Base-by-base conservation (phyloP, 2,329 filamentous ascomycete genomes). In the Colletotrichum sojae region DNA sequence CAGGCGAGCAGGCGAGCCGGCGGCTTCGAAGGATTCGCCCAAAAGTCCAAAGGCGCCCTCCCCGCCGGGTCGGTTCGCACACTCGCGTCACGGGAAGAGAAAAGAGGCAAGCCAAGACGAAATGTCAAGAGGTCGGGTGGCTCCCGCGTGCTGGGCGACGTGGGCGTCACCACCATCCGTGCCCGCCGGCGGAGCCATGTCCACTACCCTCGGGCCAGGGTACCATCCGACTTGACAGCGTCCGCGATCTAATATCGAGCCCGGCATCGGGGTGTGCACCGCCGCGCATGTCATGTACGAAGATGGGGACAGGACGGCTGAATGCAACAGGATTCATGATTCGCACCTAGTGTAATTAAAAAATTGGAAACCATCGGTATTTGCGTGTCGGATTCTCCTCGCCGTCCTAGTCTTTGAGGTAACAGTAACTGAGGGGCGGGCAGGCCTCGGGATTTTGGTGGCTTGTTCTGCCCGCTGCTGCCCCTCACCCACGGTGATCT, bases 251-350 rank as follows among this genome's bases (percentile, higher is more conserved):
- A 52, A 46, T 48, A 64, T 57, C 48, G 20, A 52, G 46, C 60
- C 53, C 54, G 48, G 48, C 54, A 58, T 54, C 53, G 65, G 59
- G 58, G 31, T 16, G 39, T 58, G 65, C 65, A 64, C 65, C 36
- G 62, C 55, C 51, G 66, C 51, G 66, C 62, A 55, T 60, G 51
- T n/a, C 54, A 60, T 66, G 62, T 51, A 58, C 46, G 53, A 39
- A 10, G 40, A 53, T 12, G 55, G 62, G 53, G 40, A 43, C 31
- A 43, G 39, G 43, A 36, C 25, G 8, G 13, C 5, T 25, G 45
- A 52, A 43, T 64, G 60, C 39, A 65, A 65, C 54, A 12, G 15
- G 39, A 20, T 48, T 48, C 16, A 46, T 22, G 46, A 18, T 57
- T 40, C 16, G 27, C n/a, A 36, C 31, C 54, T 43, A n/a, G n/a